Evolutionary conservation across 1,284 basidiomycete genomes (phyloP).

Genomic region (Puccinia triticina): DNA sequence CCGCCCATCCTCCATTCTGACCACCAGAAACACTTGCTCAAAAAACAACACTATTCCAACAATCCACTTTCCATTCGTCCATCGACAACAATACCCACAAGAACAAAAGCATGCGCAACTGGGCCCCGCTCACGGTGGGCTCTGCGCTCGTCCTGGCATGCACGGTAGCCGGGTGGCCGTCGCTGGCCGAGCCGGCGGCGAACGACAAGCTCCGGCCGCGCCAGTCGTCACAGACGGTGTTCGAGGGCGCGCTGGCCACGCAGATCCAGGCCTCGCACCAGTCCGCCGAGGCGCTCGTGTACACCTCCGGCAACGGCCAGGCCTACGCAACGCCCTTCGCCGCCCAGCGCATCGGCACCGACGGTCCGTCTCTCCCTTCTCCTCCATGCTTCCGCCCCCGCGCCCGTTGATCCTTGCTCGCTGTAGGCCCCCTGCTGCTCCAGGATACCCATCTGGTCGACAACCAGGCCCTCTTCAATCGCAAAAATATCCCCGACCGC

Average conservation of each 20-base stretch:
- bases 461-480: conserved; percentile 84
- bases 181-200: background rate
- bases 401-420: background rate
- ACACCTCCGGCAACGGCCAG: conserved; percentile 55
- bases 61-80: background rate
- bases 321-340: conserved; percentile 53
- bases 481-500: conserved; percentile 93
- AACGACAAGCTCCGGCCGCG: background rate
- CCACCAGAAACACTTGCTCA: too few species aligned
- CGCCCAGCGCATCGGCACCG: conserved; percentile 45
- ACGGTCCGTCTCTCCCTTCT: background rate
- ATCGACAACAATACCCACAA: background rate
- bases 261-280: conserved; percentile 16
- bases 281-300: conserved; percentile 48
- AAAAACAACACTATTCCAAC: too few species aligned
- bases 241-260: background rate
- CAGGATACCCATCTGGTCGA: conserved; percentile 65
- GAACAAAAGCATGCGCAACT: background rate
- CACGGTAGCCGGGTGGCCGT: background rate
- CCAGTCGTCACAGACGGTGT: background rate
- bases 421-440: conserved; percentile 22
- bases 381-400: background rate
- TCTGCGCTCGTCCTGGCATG: background rate
- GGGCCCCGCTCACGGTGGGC: background rate
- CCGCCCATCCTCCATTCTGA: too few species aligned